A percentile compares a stretch with the other conserved stretches of the same genome.
Evolutionary conservation across 1,284 basidiomycete genomes (phyloP).

Genomic region (Rhodofomes roseus): DNA sequence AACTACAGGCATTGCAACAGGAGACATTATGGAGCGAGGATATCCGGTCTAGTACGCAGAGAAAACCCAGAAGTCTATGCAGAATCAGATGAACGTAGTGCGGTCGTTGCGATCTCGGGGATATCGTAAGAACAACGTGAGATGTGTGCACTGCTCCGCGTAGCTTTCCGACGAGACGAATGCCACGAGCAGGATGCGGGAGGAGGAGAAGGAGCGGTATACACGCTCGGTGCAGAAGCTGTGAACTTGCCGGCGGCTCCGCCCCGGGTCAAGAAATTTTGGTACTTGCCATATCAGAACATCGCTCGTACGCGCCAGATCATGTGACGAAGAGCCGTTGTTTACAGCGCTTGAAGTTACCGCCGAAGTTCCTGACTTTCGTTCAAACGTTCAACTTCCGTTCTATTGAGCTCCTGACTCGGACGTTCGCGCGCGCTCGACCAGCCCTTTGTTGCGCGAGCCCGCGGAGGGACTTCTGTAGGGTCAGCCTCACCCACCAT

Average conservation of each 20-base stretch:
- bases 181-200: not conserved
- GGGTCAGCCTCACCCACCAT: too few relatives aligned
- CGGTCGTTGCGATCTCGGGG: not conserved
- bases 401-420: too few relatives aligned
- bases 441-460: too few relatives aligned
- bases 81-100: not conserved
- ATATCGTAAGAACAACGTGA: not conserved
- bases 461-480: too few relatives aligned
- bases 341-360: too few relatives aligned
- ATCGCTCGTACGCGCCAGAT: not conserved
- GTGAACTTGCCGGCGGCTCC: not conserved
- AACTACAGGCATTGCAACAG: conserved; percentile 45
- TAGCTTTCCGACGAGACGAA: not conserved
- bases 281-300: not conserved
- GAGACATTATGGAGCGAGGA: conserved; percentile 42
- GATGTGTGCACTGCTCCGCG: not conserved
- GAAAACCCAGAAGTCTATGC: not conserved
- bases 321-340: too few relatives aligned
- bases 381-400: not conserved
- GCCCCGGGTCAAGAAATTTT: not conserved
- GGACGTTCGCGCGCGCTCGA: too few relatives aligned
- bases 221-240: not conserved
- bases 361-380: too few relatives aligned
- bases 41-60: conserved; percentile 12
- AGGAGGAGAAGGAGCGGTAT: not conserved